A percentile compares a stretch with the other conserved stretches of the same genome.
phyloP scores from a whole-genome alignment of 768 basidiomycete species.

The Nidularia pulvinata region DNA sequence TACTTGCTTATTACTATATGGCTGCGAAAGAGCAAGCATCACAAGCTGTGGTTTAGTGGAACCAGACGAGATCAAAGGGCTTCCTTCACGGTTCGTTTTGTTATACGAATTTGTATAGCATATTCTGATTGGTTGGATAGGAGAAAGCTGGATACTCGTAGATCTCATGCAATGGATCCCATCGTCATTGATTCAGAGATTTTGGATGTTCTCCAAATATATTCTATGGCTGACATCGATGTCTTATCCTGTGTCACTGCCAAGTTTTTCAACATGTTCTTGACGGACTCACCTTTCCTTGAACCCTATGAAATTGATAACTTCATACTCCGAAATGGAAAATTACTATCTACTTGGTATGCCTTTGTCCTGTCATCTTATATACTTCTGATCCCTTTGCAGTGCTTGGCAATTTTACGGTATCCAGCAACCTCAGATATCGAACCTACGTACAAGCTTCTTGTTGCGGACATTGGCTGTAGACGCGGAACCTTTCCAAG shows the following conservation, averaged over 20 bases:
- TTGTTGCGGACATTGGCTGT: conserved; percentile 62
- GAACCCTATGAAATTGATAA: conserved; percentile 73
- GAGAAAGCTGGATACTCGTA: conserved; percentile 43
- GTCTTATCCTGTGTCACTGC: conserved; percentile 53
- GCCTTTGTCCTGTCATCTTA: conserved; percentile 5
- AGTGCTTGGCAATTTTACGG: conserved; percentile 75
- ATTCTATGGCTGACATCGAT: conserved; percentile 45
- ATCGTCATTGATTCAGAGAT: conserved; percentile 61
- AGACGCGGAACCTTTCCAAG: conserved; percentile 61
- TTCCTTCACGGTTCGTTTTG: conserved; percentile 56
- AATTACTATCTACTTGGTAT: conserved; percentile 60
- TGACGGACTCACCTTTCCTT: conserved; percentile 57
- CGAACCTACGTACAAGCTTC: conserved; percentile 50
- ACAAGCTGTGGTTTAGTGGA: conserved; percentile 42
- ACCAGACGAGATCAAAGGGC: conserved; percentile 41
- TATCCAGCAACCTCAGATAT: conserved; percentile 56
- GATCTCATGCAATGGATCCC: conserved; percentile 47
- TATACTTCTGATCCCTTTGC: conserved; percentile 2
- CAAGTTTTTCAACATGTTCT: conserved; percentile 62
- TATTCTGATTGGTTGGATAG: conserved; percentile 23
- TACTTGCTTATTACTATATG: conserved; percentile 62
- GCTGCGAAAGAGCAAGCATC: conserved; percentile 56
- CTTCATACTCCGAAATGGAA: conserved; percentile 66
- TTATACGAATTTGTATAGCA: neutral
- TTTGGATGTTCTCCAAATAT: conserved; percentile 49